phyloP scores from a whole-genome alignment of 208 protist species.

The Phytomonas francai region DNA sequence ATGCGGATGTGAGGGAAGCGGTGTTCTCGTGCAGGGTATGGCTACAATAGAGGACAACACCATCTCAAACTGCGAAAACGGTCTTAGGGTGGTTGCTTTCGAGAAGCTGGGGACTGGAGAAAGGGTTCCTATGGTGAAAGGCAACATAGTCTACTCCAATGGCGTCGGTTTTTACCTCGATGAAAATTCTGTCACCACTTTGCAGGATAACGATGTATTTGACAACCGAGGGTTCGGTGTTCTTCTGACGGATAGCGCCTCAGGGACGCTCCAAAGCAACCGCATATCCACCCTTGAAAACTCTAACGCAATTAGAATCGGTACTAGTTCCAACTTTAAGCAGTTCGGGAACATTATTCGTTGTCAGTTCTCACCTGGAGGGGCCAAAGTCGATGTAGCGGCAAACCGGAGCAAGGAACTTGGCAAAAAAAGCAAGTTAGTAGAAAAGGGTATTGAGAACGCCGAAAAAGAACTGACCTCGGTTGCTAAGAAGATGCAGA shows the following conservation, averaged over 20 bases:
- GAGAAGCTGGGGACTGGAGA: neutral
- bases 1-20: conserved; percentile 39
- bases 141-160: conserved; percentile 67
- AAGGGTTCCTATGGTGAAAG: conserved; percentile 20
- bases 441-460: neutral
- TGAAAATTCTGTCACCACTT: conserved; percentile 27
- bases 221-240: conserved; percentile 64
- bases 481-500: neutral
- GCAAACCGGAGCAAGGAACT: neutral
- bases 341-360: conserved; percentile 56
- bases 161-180: conserved; percentile 35
- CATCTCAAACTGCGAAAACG: conserved; percentile 51
- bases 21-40: conserved; percentile 40
- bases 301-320: conserved; percentile 48
- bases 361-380: conserved; percentile 80
- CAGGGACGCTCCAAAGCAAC: conserved; percentile 56
- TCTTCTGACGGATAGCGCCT: conserved; percentile 24
- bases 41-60: conserved; percentile 57
- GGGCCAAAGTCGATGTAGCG: neutral
- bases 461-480: neutral
- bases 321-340: conserved; percentile 43
- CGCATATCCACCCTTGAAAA: conserved; percentile 56
- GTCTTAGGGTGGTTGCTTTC: conserved; percentile 39
- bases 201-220: conserved; percentile 76
- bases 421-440: neutral